Conservation (phyloP, 371 early-diverging fungal species). For the Rhizopus arrhizus region DNA sequence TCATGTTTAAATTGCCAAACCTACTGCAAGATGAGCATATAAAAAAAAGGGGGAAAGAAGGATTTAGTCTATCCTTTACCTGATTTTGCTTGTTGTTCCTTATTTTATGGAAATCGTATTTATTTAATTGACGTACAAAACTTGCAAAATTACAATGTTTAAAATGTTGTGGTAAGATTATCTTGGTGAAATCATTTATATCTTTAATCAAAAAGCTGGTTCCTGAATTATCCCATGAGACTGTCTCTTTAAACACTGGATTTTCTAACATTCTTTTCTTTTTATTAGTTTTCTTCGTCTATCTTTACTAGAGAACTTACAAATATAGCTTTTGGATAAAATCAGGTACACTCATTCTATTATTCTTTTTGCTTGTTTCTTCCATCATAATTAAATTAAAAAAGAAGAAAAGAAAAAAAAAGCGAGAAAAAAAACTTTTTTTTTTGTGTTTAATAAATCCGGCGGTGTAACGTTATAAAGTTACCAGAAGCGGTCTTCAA, state of each 20-base stretch:
- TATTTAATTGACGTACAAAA: constrained; percentile 96
- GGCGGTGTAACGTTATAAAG: neutral
- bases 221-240: constrained; percentile 82
- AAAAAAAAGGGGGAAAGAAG: neutral
- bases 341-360: constrained; percentile 34
- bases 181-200: constrained; percentile 71
- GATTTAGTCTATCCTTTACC: constrained; percentile 26
- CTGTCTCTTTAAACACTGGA: constrained; percentile 60
- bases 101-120: constrained; percentile 94
- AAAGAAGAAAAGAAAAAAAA: constrained; percentile 9
- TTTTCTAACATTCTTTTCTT: constrained; percentile 67
- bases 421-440: neutral
- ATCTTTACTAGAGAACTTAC: constrained; percentile 2
- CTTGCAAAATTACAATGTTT: constrained; percentile 93
- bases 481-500: neutral
- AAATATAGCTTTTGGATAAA: constrained; percentile 48
- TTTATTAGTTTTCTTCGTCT: neutral
- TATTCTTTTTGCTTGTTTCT: constrained; percentile 13
- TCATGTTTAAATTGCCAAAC: constrained; percentile 81
- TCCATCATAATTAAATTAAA: constrained; percentile 3
- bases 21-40: constrained; percentile 28
- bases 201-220: constrained; percentile 86
- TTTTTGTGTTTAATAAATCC: neutral
- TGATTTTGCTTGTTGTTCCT: constrained; percentile 56
- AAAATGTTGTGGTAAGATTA: constrained; percentile 82